phyloP scores from a whole-genome alignment of 2,329 filamentous ascomycete genomes.

The Penicillium sp. region DNA sequence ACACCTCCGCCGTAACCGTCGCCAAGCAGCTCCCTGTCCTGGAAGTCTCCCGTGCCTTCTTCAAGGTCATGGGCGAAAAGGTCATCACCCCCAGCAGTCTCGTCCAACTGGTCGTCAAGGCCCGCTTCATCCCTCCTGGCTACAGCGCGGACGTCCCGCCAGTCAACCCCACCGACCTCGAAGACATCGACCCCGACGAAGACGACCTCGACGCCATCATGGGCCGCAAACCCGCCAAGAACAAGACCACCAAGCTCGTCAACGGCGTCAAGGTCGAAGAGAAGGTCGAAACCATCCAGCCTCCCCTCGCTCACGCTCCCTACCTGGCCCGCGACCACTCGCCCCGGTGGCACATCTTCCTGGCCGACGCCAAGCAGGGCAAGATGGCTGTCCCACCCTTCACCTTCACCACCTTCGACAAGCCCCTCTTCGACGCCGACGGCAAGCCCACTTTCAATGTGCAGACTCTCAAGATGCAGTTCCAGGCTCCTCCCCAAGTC shows the following conservation, averaged over 20 bases:
- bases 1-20: constrained; percentile 63
- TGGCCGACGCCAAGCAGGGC: constrained; percentile 85
- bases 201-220: constrained; percentile 79
- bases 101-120: constrained; percentile 90
- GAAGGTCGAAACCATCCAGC: constrained; percentile 57
- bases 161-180: constrained; percentile 68
- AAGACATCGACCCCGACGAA: constrained; percentile 86
- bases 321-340: constrained; percentile 83
- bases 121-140: constrained; percentile 85
- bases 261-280: constrained; percentile 46
- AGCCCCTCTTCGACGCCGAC: constrained; percentile 69
- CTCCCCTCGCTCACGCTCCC: constrained; percentile 80
- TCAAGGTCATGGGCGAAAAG: constrained; percentile 94
- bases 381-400: constrained; percentile 96
- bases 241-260: constrained; percentile 55
- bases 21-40: constrained; percentile 77
- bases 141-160: constrained; percentile 62
- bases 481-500: constrained; percentile 83
- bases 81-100: constrained; percentile 85
- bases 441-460: constrained; percentile 87
- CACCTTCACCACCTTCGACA: constrained; percentile 83
- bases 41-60: constrained; percentile 83
- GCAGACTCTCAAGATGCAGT: constrained; percentile 94
- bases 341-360: constrained; percentile 87
- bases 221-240: constrained; percentile 57